Evolutionary conservation across 2,329 filamentous ascomycete species (phyloP), one percentile per base, ranked within the genome.

Genomic region (Monilinia vaccinii-corymbosi): DNA sequence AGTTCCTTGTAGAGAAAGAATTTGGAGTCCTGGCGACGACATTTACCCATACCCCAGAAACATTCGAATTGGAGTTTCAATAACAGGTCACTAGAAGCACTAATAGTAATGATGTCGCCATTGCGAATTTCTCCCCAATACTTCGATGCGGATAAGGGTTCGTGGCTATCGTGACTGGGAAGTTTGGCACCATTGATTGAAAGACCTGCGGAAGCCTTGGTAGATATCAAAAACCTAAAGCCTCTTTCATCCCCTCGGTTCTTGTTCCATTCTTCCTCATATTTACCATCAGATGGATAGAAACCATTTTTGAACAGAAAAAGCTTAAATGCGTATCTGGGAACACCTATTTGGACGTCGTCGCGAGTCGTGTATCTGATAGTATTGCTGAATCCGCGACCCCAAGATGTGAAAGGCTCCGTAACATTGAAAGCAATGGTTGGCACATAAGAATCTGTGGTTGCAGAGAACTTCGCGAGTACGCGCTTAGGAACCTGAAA

Each of bases 281-380:
- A 23, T 9, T 45, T 44, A 9, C 44, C 48, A 18, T 48, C 66
- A 11, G 75, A 78, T 76, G 78, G 85, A 60, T 89, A 86, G 61
- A 86, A 86, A 13, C 82, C 82, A 0, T 85, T 80, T 59, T 82
- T 85, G 80, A 87, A 91, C 34, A 94, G 82, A 38, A 90, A 78
- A 42, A 97, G 77, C 68, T 89, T 87, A 66, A 96, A 84, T 0
- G 89, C 91, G 64, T 86, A 86, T 70, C 93, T 93, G 1, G 92
- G 90, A 40, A 97, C 83, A 21, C 36, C 50, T 31, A 52, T 25
- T 18, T 85, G 86, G 2, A 78, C 80, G 65, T 97, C 90, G 28
- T 76, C 75, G 34, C 73, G 75, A 51, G 85, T 77, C 1, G 80
- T 73, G 68, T 91, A 89, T 2, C 85, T 77, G 34, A 85, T 74